phyloP scores from a whole-genome alignment of 805 yeast species.

The Lipomyces sp. region DNA sequence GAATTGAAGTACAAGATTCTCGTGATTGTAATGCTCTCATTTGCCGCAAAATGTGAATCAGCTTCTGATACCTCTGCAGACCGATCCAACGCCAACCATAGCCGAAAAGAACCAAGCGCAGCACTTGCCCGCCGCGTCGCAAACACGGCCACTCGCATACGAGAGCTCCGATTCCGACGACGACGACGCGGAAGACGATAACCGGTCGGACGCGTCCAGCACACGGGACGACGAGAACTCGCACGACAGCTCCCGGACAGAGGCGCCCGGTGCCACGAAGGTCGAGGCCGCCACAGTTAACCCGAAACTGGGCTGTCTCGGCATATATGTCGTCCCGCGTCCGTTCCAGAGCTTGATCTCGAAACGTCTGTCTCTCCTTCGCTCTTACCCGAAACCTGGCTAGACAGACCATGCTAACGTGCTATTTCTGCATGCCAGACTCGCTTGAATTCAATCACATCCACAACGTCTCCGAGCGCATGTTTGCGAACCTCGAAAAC shows the following conservation, averaged over 20 bases:
- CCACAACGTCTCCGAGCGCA: constrained; percentile 59
- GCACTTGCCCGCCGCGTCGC: no score
- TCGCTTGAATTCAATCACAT: constrained; percentile 73
- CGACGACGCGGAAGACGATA: background rate
- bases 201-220: background rate
- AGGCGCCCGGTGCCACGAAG: constrained; percentile 1
- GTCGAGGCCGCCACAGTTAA: background rate
- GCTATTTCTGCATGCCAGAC: constrained; percentile 55
- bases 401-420: background rate
- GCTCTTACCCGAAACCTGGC: background rate
- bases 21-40: constrained; percentile 74
- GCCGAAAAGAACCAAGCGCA: no score
- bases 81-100: background rate
- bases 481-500: constrained; percentile 13
- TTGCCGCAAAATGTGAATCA: no score
- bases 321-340: constrained; percentile 13
- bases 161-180: background rate
- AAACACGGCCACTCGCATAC: no score
- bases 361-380: constrained; percentile 3
- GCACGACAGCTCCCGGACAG: no score
- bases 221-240: no score
- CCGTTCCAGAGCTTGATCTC: constrained; percentile 8
- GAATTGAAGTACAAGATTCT: constrained; percentile 66
- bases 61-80: no score
- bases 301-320: constrained; percentile 5